A percentile compares a stretch with the other conserved stretches of the same genome.
phyloP scores from a whole-genome alignment of 108 stramenopile genomes.

The Cyclotella baltica region DNA sequence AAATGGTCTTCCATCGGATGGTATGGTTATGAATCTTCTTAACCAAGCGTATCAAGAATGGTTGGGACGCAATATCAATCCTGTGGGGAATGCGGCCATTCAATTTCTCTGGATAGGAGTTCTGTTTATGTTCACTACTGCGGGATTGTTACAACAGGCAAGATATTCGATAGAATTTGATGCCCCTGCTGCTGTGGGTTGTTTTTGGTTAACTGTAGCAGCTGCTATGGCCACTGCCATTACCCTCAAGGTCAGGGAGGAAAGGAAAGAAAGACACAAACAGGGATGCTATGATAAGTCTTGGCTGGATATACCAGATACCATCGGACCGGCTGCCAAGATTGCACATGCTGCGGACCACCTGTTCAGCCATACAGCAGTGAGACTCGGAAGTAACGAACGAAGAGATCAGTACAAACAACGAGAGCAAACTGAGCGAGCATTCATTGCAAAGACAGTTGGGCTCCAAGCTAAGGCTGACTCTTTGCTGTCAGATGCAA shows the following conservation, averaged over 20 bases:
- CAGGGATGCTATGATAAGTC: constrained; percentile 45
- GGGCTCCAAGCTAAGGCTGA: constrained; percentile 22
- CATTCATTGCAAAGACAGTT: constrained; percentile 29
- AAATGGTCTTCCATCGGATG: constrained; percentile 32
- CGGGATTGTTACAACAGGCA: constrained; percentile 35
- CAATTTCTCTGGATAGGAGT: constrained; percentile 37
- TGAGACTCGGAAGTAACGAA: constrained; percentile 29
- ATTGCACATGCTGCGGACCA: constrained; percentile 38
- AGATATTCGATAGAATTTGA: constrained; percentile 26
- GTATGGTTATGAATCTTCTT: constrained; percentile 36
- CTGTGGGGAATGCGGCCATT: constrained; percentile 36
- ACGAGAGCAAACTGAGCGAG: constrained; percentile 25
- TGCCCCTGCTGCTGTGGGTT: constrained; percentile 13
- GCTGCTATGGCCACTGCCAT: constrained; percentile 24
- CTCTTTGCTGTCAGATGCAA: constrained; percentile 27
- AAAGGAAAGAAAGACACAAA: constrained; percentile 38
- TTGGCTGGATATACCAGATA: constrained; percentile 31
- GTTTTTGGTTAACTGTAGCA: constrained; percentile 38
- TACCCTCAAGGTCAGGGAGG: constrained; percentile 41
- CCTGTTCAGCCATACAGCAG: constrained; percentile 40
- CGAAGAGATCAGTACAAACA: constrained; percentile 22
- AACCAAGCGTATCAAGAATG: constrained; percentile 48
- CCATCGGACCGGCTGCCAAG: constrained; percentile 11
- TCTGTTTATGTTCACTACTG: constrained; percentile 39
- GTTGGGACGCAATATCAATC: constrained; percentile 32